Conservation (phyloP, 305 asterid species). For the Solanum hybrid region DNA sequence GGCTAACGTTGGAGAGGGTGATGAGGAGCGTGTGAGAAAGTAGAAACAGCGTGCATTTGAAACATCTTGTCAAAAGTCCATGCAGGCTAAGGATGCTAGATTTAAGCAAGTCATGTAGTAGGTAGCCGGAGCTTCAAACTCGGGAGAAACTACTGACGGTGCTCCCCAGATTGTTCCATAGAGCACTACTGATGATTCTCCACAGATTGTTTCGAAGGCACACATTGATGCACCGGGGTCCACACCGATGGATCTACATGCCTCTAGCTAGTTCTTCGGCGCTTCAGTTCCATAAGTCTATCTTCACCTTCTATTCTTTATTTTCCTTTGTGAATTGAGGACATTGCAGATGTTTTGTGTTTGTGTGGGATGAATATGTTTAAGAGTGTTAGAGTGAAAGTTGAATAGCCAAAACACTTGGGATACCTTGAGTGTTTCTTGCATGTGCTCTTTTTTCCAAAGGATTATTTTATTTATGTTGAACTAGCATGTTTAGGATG, state of each 20-base stretch:
- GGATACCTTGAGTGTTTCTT: not conserved
- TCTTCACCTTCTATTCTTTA: not conserved
- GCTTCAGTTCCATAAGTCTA: not conserved
- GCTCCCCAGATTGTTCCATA: not conserved
- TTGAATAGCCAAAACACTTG: too few species aligned
- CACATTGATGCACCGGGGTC: not conserved
- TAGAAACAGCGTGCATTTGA: not conserved
- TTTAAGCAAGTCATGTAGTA: not conserved
- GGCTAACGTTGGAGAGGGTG: not conserved
- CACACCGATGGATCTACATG: not conserved
- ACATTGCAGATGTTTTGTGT: not conserved
- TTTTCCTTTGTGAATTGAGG: not conserved
- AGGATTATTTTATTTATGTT: too few species aligned
- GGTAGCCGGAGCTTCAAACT: not conserved
- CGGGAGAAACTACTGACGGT: not conserved
- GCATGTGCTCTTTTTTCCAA: not conserved
- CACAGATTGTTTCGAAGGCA: not conserved
- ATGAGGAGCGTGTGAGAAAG: not conserved
- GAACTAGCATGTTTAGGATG: not conserved
- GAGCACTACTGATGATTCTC: not conserved
- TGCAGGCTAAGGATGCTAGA: not conserved
- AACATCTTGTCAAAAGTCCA: not conserved
- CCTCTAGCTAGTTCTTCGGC: not conserved
- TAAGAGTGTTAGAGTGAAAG: not conserved
- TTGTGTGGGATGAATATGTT: not conserved